Evolutionary conservation across 2,329 filamentous ascomycete genomes (phyloP).

Genomic region (Claviceps humidiphila): DNA sequence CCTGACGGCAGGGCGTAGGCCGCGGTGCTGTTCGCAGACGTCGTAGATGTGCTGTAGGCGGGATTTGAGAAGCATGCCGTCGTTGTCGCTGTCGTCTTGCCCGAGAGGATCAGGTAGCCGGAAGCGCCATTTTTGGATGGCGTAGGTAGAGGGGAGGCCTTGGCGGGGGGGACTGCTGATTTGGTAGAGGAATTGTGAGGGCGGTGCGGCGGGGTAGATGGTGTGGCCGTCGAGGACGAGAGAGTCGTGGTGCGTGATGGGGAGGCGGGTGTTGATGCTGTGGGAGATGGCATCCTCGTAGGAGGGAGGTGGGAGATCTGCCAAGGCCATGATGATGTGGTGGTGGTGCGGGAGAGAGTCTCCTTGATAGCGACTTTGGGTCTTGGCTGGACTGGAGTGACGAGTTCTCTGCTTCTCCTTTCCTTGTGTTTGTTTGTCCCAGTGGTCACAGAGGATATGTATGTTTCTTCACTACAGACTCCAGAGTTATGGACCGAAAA

Average conservation of each 20-base stretch:
- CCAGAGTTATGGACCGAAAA: no score
- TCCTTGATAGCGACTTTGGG: background rate
- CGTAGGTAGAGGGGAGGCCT: constrained; percentile 9
- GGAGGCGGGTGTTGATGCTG: background rate
- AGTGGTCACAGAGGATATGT: no score
- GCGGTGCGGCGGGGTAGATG: constrained; percentile 11
- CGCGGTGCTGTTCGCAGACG: constrained; percentile 7
- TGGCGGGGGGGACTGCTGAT: constrained; percentile 13
- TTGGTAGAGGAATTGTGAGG: constrained; percentile 12
- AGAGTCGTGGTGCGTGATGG: constrained; percentile 2
- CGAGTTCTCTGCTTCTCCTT: no score
- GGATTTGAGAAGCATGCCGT: constrained; percentile 8
- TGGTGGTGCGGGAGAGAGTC: background rate
- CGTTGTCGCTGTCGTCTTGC: background rate
- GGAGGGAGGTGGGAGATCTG: background rate
- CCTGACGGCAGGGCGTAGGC: constrained; percentile 7
- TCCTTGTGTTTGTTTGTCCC: no score
- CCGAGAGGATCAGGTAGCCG: constrained; percentile 5
- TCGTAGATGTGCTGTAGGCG: constrained; percentile 18
- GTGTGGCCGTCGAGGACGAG: constrained; percentile 11
- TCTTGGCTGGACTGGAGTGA: no score
- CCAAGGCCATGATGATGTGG: background rate
- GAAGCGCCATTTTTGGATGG: constrained; percentile 16
- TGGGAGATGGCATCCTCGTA: constrained; percentile 2
- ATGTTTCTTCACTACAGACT: no score